phyloP scores from a whole-genome alignment of 192 early-diverging fungal genomes.

The Powellomyces hirtus region DNA sequence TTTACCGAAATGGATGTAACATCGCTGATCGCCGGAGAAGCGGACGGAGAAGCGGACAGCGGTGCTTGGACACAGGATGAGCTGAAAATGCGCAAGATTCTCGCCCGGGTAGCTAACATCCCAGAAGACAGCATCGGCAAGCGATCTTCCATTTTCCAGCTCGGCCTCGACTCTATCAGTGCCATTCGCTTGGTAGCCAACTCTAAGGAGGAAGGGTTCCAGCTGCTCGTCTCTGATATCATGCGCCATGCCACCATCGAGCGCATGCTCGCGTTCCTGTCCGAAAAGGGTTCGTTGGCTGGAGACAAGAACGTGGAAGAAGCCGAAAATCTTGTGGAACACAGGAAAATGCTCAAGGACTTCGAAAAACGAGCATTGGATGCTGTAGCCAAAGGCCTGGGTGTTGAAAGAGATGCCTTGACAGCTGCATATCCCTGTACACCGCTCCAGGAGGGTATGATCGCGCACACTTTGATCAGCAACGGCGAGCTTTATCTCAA shows the following conservation, averaged over 20 bases:
- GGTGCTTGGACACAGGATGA: too few species aligned
- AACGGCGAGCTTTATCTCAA: constrained; percentile 2
- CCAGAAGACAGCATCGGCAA: background rate
- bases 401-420: too few species aligned
- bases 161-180: constrained; percentile 29
- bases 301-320: too few species aligned
- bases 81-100: too few species aligned
- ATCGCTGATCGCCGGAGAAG: too few species aligned
- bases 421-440: constrained; percentile 31
- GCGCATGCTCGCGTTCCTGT: background rate
- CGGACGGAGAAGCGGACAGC: too few species aligned
- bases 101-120: background rate
- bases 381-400: too few species aligned
- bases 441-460: constrained; percentile 21
- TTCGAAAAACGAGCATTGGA: too few species aligned
- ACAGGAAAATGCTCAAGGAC: too few species aligned
- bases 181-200: constrained; percentile 11
- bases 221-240: constrained; percentile 10
- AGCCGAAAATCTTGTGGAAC: too few species aligned
- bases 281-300: too few species aligned
- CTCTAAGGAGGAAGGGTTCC: background rate
- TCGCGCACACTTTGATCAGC: background rate
- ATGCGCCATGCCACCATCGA: constrained; percentile 12
- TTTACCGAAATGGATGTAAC: background rate
- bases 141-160: constrained; percentile 15